Conservation (phyloP, 257 asterid genomes). For the Misopates orontium region DNA sequence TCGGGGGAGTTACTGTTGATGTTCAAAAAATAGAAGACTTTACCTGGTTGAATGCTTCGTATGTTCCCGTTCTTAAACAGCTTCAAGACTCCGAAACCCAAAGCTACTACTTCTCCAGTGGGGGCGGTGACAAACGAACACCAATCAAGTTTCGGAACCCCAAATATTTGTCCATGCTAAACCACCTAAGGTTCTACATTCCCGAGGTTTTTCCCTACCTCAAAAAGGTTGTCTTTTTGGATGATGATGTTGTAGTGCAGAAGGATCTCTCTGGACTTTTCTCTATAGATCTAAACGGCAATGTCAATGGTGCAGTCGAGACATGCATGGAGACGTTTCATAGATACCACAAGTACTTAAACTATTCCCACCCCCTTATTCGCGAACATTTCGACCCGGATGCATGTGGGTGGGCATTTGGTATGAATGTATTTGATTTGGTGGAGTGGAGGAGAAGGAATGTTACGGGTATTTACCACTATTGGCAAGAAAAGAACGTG, state of each 20-base stretch:
- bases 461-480: constrained; percentile 62
- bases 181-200: constrained; percentile 66
- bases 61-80: constrained; percentile 69
- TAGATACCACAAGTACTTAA: constrained; percentile 63
- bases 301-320: constrained; percentile 70
- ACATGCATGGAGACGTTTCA: constrained; percentile 72
- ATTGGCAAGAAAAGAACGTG: constrained; percentile 69
- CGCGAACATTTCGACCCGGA: constrained; percentile 68
- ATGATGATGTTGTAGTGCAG: constrained; percentile 65
- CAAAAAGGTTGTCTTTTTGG: constrained; percentile 57
- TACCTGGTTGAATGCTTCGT: constrained; percentile 60
- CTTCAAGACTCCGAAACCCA: constrained; percentile 65
- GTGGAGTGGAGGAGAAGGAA: constrained; percentile 61
- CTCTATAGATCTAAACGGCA: constrained; percentile 52
- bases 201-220: constrained; percentile 63
- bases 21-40: constrained; percentile 62
- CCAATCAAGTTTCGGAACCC: constrained; percentile 74
- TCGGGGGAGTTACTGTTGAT: constrained; percentile 50
- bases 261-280: constrained; percentile 52
- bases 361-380: constrained; percentile 69
- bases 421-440: constrained; percentile 66
- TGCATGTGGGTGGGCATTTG: constrained; percentile 73
- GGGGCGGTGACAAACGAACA: constrained; percentile 46
- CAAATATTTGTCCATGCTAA: constrained; percentile 64
- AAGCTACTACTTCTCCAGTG: constrained; percentile 66